Evolutionary conservation across 768 basidiomycete genomes (phyloP).

Genomic region (Lactarius psammicola): DNA sequence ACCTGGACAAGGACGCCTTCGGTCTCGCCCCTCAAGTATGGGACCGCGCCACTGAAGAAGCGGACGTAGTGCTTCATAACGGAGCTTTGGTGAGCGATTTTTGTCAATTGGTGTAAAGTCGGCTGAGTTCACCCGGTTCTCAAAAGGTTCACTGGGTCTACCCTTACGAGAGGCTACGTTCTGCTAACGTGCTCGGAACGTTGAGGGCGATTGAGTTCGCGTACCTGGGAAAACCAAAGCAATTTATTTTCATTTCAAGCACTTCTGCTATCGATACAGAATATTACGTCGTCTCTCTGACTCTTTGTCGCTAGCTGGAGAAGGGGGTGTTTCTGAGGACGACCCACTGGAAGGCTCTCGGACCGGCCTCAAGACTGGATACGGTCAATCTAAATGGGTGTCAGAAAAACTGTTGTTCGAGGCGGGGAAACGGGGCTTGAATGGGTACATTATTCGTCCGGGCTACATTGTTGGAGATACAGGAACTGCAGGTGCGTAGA

Average conservation of each 20-base stretch:
- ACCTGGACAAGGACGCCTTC: conserved; percentile 72
- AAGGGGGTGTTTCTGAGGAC: conserved; percentile 75
- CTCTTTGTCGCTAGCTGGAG: conserved; percentile 46
- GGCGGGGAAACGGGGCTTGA: conserved; percentile 81
- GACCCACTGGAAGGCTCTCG: conserved; percentile 89
- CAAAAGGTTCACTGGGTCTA: conserved; percentile 96
- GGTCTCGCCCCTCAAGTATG: conserved; percentile 67
- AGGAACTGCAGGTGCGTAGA: conserved; percentile 67
- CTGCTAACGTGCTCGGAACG: conserved; percentile 91
- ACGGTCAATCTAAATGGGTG: conserved; percentile 99
- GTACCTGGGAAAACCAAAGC: conserved; percentile 68
- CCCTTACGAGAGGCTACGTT: conserved; percentile 89
- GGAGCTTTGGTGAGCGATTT: conserved; percentile 80
- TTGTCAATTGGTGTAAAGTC: background rate
- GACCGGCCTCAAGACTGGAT: conserved; percentile 76
- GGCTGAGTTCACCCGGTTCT: background rate
- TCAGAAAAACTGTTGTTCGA: conserved; percentile 92
- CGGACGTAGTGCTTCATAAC: conserved; percentile 88
- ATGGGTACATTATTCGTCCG: conserved; percentile 84
- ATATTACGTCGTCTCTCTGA: conserved; percentile 89
- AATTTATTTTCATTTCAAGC: conserved; percentile 87
- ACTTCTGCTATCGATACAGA: conserved; percentile 94
- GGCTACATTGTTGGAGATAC: conserved; percentile 98
- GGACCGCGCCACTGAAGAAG: conserved; percentile 63
- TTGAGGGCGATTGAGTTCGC: conserved; percentile 81